Percentiles rank a stretch among this genome's conserved stretches.
Conservation (phyloP, 305 asterid genomes). For the Fraxinus baroniana region DNA sequence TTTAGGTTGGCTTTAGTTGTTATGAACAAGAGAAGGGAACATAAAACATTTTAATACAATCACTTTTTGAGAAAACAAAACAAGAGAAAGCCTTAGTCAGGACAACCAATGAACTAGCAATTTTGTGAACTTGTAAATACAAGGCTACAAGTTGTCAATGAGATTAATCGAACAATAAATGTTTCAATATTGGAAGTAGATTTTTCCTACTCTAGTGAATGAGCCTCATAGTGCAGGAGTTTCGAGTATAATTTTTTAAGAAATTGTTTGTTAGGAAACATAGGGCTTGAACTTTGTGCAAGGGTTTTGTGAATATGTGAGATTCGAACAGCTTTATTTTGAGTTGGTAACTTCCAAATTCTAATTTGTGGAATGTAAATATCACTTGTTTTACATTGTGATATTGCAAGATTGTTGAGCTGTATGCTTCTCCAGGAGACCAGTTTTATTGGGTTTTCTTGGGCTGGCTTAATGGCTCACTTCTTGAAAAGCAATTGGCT, state of each 20-base stretch:
- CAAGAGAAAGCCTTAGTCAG: neutral
- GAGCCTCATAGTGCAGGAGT: neutral
- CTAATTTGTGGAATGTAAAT: neutral
- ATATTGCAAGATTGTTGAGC: neutral
- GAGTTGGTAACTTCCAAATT: neutral
- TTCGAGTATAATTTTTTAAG: neutral
- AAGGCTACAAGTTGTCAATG: neutral
- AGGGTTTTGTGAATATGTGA: neutral
- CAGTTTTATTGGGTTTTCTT: neutral
- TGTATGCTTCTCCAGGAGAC: neutral
- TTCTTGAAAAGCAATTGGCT: neutral
- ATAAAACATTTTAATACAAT: slow-evolving; percentile 2
- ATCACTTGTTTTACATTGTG: neutral
- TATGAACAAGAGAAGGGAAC: neutral
- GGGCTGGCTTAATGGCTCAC: neutral
- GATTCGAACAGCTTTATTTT: slow-evolving; percentile 1
- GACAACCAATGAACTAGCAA: neutral
- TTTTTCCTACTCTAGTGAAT: neutral
- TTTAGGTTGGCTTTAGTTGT: slow-evolving; percentile 20
- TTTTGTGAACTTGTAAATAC: slow-evolving; percentile 2
- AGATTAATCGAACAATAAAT: neutral
- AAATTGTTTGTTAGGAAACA: neutral
- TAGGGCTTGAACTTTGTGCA: neutral
- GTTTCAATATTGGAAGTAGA: neutral
- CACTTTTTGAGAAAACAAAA: neutral